Percentiles rank a stretch among this genome's conserved stretches.
Evolutionary conservation across 192 early-diverging fungal species (phyloP).

Genomic region (Powellomyces hirtus): DNA sequence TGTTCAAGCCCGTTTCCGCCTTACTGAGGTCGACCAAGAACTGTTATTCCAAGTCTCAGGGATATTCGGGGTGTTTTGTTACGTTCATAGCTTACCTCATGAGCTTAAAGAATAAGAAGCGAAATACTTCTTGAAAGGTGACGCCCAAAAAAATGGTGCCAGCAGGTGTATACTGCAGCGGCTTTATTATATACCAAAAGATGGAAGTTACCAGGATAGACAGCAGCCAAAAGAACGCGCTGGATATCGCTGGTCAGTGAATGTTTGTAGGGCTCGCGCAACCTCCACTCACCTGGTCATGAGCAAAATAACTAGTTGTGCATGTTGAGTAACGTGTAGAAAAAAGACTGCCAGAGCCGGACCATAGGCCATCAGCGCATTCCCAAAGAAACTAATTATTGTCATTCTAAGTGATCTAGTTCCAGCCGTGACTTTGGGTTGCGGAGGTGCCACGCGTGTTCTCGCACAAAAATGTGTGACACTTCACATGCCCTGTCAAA

Average conservation of each 20-base stretch:
- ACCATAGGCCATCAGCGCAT: conserved; percentile 70
- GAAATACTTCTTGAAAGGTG: conserved; percentile 65
- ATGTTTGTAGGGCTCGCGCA: not conserved
- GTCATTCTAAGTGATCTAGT: too few species aligned
- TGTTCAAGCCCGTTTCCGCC: conserved; percentile 65
- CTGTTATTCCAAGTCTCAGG: too few species aligned
- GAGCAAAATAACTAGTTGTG: conserved; percentile 69
- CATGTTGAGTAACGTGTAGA: conserved; percentile 61
- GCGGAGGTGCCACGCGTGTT: too few species aligned
- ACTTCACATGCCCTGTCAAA: too few species aligned
- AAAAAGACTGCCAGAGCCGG: conserved; percentile 72
- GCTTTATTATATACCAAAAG: conserved; percentile 62
- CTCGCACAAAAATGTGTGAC: too few species aligned
- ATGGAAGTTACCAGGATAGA: conserved; percentile 68
- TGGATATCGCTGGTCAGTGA: conserved; percentile 20
- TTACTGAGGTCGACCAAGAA: too few species aligned
- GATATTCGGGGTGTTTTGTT: too few species aligned
- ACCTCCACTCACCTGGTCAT: conserved; percentile 61
- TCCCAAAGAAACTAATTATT: conserved; percentile 69
- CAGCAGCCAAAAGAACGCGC: conserved; percentile 82
- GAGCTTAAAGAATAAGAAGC: conserved; percentile 62
- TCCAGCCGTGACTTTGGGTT: too few species aligned
- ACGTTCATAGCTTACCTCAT: conserved; percentile 37
- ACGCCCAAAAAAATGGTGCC: conserved; percentile 61
- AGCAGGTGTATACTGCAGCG: conserved; percentile 35